Conservation (phyloP, 306 rosid genomes). For the Rosa rugosa region DNA sequence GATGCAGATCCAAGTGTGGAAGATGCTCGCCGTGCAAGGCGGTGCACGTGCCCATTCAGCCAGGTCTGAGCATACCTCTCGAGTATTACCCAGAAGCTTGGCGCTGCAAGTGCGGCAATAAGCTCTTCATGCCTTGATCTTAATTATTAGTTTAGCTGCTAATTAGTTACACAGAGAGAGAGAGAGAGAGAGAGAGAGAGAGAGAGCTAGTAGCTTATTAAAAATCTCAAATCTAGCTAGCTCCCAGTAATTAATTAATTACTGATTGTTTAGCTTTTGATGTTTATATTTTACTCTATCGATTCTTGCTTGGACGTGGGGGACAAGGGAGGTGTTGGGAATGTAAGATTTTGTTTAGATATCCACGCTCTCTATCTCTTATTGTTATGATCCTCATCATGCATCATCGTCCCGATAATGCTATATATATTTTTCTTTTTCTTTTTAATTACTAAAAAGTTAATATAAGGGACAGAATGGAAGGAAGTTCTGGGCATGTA, state of each 20-base stretch:
- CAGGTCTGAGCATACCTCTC: constrained; percentile 65
- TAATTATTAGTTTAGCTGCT: neutral
- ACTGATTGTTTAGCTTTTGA: constrained; percentile 14
- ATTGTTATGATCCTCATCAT: constrained; percentile 2
- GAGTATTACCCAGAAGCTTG: constrained; percentile 99
- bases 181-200: neutral
- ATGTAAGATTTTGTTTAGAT: constrained; percentile 43
- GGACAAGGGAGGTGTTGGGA: constrained; percentile 44
- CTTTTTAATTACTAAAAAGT: constrained; percentile 10
- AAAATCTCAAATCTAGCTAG: neutral
- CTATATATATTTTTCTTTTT: neutral
- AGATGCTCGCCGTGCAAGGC: constrained; percentile 75
- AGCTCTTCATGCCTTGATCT: constrained; percentile 72
- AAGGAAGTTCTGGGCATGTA: constrained; percentile 10
- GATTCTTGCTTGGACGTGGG: constrained; percentile 28
- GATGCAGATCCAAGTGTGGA: constrained; percentile 82
- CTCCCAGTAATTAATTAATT: constrained; percentile 6
- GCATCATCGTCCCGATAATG: neutral
- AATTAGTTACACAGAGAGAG: constrained; percentile 1
- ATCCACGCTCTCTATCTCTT: constrained; percentile 30
- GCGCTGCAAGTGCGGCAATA: constrained; percentile 89
- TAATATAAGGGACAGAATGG: constrained; percentile 15
- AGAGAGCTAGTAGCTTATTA: neutral
- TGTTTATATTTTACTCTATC: constrained; percentile 15
- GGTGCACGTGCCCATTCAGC: constrained; percentile 83